Base-by-base conservation (phyloP, 2,329 filamentous ascomycete genomes). In the Chaetomiaceae sp. region DNA sequence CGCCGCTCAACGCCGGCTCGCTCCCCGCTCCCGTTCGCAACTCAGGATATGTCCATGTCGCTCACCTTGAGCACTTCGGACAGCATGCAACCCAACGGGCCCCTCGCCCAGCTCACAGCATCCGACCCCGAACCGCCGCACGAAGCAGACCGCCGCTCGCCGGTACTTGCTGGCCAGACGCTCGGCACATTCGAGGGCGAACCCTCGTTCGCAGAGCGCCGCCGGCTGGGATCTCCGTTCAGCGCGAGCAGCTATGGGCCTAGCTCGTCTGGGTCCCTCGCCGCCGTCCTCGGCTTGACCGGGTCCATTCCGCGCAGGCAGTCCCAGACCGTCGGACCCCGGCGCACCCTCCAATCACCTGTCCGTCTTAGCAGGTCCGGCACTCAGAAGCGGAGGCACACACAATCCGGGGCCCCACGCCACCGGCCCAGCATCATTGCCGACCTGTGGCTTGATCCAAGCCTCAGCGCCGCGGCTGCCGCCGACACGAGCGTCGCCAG, bases 31-130 rank as follows among this genome's bases (percentile, higher is more conserved):
- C 64, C 75, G 10, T 84, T 84, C 58, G 78, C 72, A 2, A 75
- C 74, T 10, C 72, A 75, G 33, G 80, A 83, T 51, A 81, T 85
- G 72, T 71, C 74, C 34, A 66, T 83, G 57, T 84, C 81, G 10
- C 68, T 85, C 42, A 71, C 73, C 1, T 66, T 83, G 24, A 81
- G 78, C 64, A 84, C 81, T 1, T 73, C 80, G 2, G 78, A 82
- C 34, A 74, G 74, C 2, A 84, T 85, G 81, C 76, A 83, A 54
- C 75, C 74, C 0, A 67, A 76, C 43, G 80, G 78, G 3, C 78
- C 79, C 9, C 58, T 85, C 45, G 79, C 80, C 2, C 76, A 78
- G 54, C 69, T 84, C 34, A 73, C 76, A n/a, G 66, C 66, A 44
- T 74, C 74, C 3, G 62, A 59, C 4, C 54, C 60, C 3, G 62